phyloP scores from a whole-genome alignment of 169 alveolate genomes.

The Eimeria sp. region DNA sequence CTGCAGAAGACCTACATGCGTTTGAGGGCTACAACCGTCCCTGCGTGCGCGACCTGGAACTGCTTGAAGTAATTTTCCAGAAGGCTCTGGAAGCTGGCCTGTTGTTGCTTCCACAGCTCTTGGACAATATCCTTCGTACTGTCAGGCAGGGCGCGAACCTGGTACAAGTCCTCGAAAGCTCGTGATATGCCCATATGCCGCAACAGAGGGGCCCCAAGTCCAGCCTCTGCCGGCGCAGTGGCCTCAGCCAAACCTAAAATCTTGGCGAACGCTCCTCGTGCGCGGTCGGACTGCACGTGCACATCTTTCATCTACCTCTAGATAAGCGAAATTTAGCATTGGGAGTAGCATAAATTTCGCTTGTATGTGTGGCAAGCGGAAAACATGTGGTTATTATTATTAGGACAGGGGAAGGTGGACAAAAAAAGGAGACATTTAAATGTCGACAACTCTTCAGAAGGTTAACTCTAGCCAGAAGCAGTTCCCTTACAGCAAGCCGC shows the following conservation, averaged over 20 bases:
- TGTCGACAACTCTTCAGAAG: not conserved
- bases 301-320: not conserved
- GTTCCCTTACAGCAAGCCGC: slow-evolving; percentile 30
- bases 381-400: no score
- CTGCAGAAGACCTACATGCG: slow-evolving; percentile 52
- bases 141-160: slow-evolving; percentile 51
- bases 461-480: not conserved
- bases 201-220: slow-evolving; percentile 37
- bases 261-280: not conserved
- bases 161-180: slow-evolving; percentile 67
- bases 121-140: not conserved
- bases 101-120: slow-evolving; percentile 18
- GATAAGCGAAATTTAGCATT: not conserved
- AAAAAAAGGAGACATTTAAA: not conserved
- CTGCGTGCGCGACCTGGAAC: slow-evolving; percentile 49
- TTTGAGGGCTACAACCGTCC: slow-evolving; percentile 51
- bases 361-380: not conserved
- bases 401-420: not conserved
- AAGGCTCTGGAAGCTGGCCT: slow-evolving; percentile 23
- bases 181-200: slow-evolving; percentile 68
- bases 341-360: not conserved
- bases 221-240: slow-evolving; percentile 42
- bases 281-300: slow-evolving; percentile 62
- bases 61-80: slow-evolving; percentile 6
- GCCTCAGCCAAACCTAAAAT: slow-evolving; percentile 14